Conservation (phyloP, 2,329 filamentous ascomycete genomes). For the Lizonia empirigonia region DNA sequence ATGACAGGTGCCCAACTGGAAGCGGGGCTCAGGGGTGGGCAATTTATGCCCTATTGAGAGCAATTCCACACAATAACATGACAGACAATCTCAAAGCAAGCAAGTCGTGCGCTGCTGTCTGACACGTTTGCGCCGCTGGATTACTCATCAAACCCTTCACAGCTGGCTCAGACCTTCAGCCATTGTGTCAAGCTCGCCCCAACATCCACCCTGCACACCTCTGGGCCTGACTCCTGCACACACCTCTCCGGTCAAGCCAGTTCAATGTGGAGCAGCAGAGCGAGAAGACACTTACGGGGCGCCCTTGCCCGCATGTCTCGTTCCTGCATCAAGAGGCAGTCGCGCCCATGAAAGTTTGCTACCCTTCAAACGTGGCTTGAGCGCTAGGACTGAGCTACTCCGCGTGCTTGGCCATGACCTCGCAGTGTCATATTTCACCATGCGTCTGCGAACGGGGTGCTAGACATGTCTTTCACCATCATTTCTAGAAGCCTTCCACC, state of each 20-base stretch:
- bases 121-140: slow-evolving; percentile 4
- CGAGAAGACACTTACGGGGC: slow-evolving; percentile 7
- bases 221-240: slow-evolving; percentile 2
- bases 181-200: not conserved
- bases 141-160: too few species aligned
- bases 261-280: slow-evolving; percentile 12
- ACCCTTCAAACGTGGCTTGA: slow-evolving; percentile 10
- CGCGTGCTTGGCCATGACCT: slow-evolving; percentile 1
- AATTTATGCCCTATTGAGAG: slow-evolving; percentile 1
- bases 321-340: slow-evolving; percentile 6
- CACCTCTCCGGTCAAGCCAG: slow-evolving; percentile 11
- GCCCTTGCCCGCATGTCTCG: slow-evolving; percentile 3
- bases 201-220: slow-evolving; percentile 10
- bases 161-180: not conserved
- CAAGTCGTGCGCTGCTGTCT: not conserved
- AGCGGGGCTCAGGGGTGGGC: slow-evolving; percentile 29
- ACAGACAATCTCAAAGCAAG: not conserved
- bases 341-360: slow-evolving; percentile 15
- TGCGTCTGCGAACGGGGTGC: not conserved
- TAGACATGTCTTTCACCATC: slow-evolving; percentile 5
- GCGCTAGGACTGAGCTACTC: not conserved
- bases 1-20: slow-evolving; percentile 25
- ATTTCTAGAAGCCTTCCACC: slow-evolving; percentile 10
- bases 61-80: not conserved
- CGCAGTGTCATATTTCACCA: not conserved